Base-by-base conservation (phyloP, 2,329 filamentous ascomycete species). In the Cladophialophora bantiana region DNA sequence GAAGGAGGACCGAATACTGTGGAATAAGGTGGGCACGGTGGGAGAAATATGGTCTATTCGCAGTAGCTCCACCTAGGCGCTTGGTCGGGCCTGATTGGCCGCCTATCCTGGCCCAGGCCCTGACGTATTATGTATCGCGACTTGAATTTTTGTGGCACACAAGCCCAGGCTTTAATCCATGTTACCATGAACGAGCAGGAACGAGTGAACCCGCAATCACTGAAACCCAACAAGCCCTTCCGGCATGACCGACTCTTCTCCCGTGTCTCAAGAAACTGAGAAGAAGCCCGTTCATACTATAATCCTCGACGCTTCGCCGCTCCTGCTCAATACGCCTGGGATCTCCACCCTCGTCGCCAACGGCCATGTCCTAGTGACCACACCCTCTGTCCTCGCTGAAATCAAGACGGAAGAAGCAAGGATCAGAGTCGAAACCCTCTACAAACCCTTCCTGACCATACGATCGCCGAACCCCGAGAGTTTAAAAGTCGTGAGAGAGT, bases 271-370 rank as follows among this genome's bases (percentile, higher is more conserved):
- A 31, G 50, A 48, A 32, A 50, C 20, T 7, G 65, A 67, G 38
- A 63, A 78, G 68, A 97, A 94, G 77, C 85, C 89, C 0, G 88
- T 96, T 58, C 89, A 96, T 81, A 90, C 90, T 62, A 87, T 98
- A 59, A 86, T 98, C 34, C 85, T 99, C 72, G 95, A 99, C 77
- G 91, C 95, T 2, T 94, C 94, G 32, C 93, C 94, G 7, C 88
- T 99, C 68, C 94, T 99, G 78, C 94, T 94, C 77, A 97, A 97
- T 80, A 90, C 95, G 71, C 93, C 94, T 12, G 84, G 92, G 10
- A 87, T 95, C 31, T 96, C 92, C 54, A 92, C 91, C 0, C 87
- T 99, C 10, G 83, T 97, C 59, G 85, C 87, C 42, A 89, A 92
- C 76, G 89, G 93, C 56, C 89, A 95, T 74, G 83, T 85, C 66